These are phyloP conservation scores for Neurospora sp. DNA, from an alignment of 2,329 filamentous ascomycete genomes.

Conservation along the genomic window DNA sequence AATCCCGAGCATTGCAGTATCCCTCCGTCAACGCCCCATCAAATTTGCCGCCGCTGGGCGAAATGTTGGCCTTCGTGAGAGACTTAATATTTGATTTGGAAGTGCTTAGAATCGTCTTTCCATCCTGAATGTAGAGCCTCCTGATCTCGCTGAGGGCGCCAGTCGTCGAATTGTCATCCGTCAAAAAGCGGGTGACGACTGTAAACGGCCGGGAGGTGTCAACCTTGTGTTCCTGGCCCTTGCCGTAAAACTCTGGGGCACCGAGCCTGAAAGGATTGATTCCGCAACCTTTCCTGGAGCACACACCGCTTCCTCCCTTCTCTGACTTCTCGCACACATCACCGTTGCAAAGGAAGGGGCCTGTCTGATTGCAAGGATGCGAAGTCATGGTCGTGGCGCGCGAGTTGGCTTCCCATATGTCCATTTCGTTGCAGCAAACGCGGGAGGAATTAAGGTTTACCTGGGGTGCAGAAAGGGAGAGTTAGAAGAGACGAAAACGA, in stretches of 20 bases:
- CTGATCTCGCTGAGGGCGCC: slow-evolving; percentile 34
- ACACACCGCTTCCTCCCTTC: slow-evolving; percentile 24
- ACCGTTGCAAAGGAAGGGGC: slow-evolving; percentile 35
- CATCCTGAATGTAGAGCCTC: slow-evolving; percentile 39
- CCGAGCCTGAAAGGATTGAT: slow-evolving; percentile 31
- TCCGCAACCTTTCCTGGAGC: slow-evolving; percentile 34
- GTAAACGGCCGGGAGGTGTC: slow-evolving; percentile 31
- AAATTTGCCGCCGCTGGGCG: neutral
- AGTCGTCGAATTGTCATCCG: slow-evolving; percentile 22
- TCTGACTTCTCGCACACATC: slow-evolving; percentile 22
- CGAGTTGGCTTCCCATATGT: slow-evolving; percentile 45
- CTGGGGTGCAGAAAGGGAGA: slow-evolving; percentile 12
- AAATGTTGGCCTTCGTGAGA: neutral
- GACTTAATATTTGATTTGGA: neutral
- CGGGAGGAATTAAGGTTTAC: slow-evolving; percentile 32
- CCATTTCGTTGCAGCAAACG: slow-evolving; percentile 44
- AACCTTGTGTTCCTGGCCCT: slow-evolving; percentile 22
- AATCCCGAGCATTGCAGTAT: slow-evolving; percentile 42
- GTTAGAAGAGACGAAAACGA: neutral
- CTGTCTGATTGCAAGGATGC: slow-evolving; percentile 35
- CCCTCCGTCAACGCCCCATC: slow-evolving; percentile 32
- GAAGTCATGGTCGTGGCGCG: slow-evolving; percentile 34
- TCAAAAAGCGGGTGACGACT: slow-evolving; percentile 37
- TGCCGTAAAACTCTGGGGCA: slow-evolving; percentile 17
- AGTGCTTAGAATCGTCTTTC: slow-evolving; percentile 35